Evolutionary conservation across 2,329 filamentous ascomycete species (phyloP), one percentile per base, ranked within the genome.

Genomic region (Ambrosiella beaveri): DNA sequence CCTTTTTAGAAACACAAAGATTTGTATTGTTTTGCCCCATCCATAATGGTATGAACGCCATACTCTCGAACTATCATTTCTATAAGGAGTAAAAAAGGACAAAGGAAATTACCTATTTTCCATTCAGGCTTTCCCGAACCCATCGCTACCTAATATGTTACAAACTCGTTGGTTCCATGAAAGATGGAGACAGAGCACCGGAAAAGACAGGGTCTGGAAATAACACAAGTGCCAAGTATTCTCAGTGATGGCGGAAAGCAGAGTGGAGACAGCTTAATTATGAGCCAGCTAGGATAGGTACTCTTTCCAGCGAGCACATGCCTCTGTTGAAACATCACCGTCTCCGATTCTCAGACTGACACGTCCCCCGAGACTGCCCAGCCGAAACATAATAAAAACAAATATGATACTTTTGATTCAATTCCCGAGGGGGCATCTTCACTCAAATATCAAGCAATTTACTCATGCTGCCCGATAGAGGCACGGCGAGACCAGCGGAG

Each of bases 401-500:
- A 37, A 50, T n/a, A 19, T 27, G 17, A 36, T 9, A 27, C 40
- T 56, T 49, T 38, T 56, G 17, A 49, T 54, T 38, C 35, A 54
- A n/a, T 27, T 15, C 17, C 47, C 27, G 11, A 15, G 47, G 4
- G 36, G 39, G n/a, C 3, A 41, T n/a, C 11, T 11, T 41, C 5
- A 41, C 4, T n/a, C 13, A 49, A 49, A n/a, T 15, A 15, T 49
- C 15, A 49, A 27, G 35, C 36, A 44, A 49, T 53, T 60, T 57
- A 60, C 51, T 53, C 55, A 44, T 52, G 17, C n/a, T 19, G 36
- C 39, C 55, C 50, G 15, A 47, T 37, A 38, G 45, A 40, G 8
- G 37, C 41, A 19, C 59, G 59, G 50, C 55, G 59, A 52, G 55
- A 50, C 59, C 59, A 60, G 38, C 59, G 59, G 36, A 60, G 59